Evolutionary conservation across 2,329 filamentous ascomycete genomes (phyloP).

Genomic region (Huntiella savannae): DNA sequence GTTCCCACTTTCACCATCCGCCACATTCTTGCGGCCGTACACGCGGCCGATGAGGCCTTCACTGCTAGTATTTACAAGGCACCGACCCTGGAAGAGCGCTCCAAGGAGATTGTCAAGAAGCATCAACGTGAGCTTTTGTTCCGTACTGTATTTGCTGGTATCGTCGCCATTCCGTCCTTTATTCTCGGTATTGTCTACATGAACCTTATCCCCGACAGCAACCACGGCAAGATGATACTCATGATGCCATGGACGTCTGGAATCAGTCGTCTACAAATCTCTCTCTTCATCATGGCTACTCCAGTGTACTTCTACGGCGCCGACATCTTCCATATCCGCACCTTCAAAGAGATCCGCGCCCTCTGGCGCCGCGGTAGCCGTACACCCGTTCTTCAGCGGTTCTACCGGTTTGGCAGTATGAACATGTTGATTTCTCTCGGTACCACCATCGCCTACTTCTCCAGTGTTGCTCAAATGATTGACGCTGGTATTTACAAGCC

Average conservation of each 20-base stretch:
- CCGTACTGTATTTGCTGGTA: constrained; percentile 49
- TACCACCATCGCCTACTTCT: constrained; percentile 71
- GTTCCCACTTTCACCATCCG: constrained; percentile 56
- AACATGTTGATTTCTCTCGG: constrained; percentile 82
- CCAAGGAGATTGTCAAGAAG: constrained; percentile 48
- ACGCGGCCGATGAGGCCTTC: constrained; percentile 46
- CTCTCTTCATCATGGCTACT: constrained; percentile 63
- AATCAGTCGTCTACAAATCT: constrained; percentile 58
- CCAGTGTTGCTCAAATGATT: constrained; percentile 62
- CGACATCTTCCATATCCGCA: constrained; percentile 64
- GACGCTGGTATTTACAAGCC: constrained; percentile 30
- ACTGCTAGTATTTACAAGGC: constrained; percentile 55
- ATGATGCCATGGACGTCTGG: constrained; percentile 54
- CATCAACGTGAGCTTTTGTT: constrained; percentile 50
- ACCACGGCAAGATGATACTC: constrained; percentile 42
- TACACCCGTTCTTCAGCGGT: constrained; percentile 52
- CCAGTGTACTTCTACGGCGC: constrained; percentile 76
- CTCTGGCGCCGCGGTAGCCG: constrained; percentile 63
- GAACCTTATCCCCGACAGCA: constrained; percentile 48
- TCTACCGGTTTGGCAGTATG: constrained; percentile 94
- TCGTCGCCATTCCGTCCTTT: constrained; percentile 64
- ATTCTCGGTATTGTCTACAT: constrained; percentile 81
- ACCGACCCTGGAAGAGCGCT: constrained; percentile 66
- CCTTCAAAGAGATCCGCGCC: constrained; percentile 56
- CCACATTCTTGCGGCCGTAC: constrained; percentile 49